Base-by-base conservation (phyloP, 1,284 basidiomycete species). In the Inonotus hispidus region DNA sequence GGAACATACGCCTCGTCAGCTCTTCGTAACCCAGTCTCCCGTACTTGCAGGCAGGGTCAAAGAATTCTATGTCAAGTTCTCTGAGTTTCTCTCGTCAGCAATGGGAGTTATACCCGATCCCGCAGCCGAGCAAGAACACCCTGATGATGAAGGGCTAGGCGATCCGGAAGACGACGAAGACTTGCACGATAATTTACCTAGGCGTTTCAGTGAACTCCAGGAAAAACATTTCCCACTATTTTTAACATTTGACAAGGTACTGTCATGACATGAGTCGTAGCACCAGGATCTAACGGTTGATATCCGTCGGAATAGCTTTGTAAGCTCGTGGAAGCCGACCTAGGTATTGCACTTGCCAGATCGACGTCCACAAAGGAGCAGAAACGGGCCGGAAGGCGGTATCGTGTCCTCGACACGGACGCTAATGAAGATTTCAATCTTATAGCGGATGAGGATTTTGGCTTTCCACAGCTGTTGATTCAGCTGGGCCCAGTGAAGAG, bases 221-320 rank as follows among this genome's bases (percentile, higher is more conserved):
- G 85, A 86, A 35, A 68, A 74, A 0, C 82, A 91, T 67, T 91
- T 90, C 61, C 89, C 88, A 0, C 70, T 90, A 60, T 91, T 91
- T 63, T 67, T 88, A 7, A 87, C 86, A 0, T 85, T 83, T 53
- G 81, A 88, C 63, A 76, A 78, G 62, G 88, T 87, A 63, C 41
- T 74, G 65, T 16, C 38, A 32, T 7, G 47, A 38, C n/a, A 47
- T 16, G 23, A 53, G n/a, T 29, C 19, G 16, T n/a, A 21, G 1
- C 13, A 21, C 19, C 13, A 27, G n/a, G 13, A 7, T 47, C 13
- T 27, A 21, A 19, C 35, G 25, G 19, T n/a, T 29, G 14, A 32
- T n/a, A 23, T 56, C 4, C 3, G 4, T 2, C 2, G 46, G 21
- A 14, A 25, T 27, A 63, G 61, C 61, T 71, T 2, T 66, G 62